Evolutionary conservation across 2,329 filamentous ascomycete genomes (phyloP), one percentile per base, ranked within the genome.

Genomic region (Diaporthe amygdali): DNA sequence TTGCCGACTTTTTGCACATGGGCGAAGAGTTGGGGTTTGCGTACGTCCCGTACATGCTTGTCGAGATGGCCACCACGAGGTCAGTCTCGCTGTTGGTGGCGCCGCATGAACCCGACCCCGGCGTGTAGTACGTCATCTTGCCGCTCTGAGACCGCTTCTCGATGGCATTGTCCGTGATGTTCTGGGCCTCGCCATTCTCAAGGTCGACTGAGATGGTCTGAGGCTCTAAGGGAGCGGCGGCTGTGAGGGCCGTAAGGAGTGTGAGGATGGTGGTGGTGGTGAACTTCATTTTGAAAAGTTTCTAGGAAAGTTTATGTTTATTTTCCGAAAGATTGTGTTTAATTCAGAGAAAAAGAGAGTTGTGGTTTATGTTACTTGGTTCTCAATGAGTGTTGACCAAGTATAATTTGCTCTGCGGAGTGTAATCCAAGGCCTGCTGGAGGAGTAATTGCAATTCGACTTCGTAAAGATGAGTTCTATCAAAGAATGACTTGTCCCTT

Each of bases 111-210:
- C 70, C 70, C 12, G 15, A 8, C 12, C 66, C 25, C 0, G 70
- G 70, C 20, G 70, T 34, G 70, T 72, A 72, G 67, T 66, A 27
- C 10, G 70, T 72, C 69, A 71, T 68, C 63, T 56, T 69, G 44
- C 69, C 71, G 20, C 55, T 64, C 34, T 67, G 25, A 2, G 54
- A 37, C 1, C 64, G 64, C 37, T 41, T 51, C 46, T 54, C 25
- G 47, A 22, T 3, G n/a, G 12, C n/a, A 20, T 22, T 20, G 41
- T 2, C 8, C 49, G 59, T 37, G 30, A n/a, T 9, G 30, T 30
- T 64, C 15, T 59, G 55, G 55, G 37, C 37, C 22, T 22, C 51
- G 17, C 30, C 22, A 20, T 32, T n/a, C 7, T 56, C 46, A n/a
- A 51, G 20, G 27, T 41, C 52, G 10, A 41, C 17, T 20, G 30